A percentile compares a stretch with the other conserved stretches of the same genome.
phyloP scores from a whole-genome alignment of 1,284 basidiomycete species.

The Pulveroboletus sp. region DNA sequence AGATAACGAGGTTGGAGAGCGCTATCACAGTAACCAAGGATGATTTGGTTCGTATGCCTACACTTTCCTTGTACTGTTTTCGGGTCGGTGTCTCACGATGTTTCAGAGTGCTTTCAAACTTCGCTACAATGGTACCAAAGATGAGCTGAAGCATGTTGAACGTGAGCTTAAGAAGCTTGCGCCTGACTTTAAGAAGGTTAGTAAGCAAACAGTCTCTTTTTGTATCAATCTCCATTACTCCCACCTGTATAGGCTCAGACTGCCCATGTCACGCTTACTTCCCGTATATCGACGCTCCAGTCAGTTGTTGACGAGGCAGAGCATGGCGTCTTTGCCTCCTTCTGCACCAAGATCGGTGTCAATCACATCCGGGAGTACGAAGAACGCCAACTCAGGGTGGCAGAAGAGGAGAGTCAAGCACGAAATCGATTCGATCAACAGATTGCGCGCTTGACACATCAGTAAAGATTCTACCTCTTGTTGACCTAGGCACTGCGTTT shows the following conservation, averaged over 20 bases:
- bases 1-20: conserved; percentile 81
- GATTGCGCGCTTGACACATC: conserved; percentile 84
- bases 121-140: conserved; percentile 69
- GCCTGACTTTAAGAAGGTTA: conserved; percentile 70
- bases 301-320: conserved; percentile 74
- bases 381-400: conserved; percentile 85
- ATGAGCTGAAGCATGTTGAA: conserved; percentile 78
- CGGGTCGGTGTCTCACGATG: conserved; percentile 1
- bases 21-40: conserved; percentile 74
- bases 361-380: conserved; percentile 92
- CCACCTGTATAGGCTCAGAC: conserved; percentile 49
- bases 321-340: conserved; percentile 76
- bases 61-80: not conserved
- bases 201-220: not conserved
- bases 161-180: conserved; percentile 65
- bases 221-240: not conserved
- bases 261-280: conserved; percentile 53
- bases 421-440: conserved; percentile 85
- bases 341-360: conserved; percentile 84
- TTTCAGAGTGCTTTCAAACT: conserved; percentile 62
- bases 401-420: conserved; percentile 85
- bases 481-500: conserved; percentile 10
- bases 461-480: conserved; percentile 58
- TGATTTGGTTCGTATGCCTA: conserved; percentile 65
- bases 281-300: conserved; percentile 59